These are phyloP conservation scores for Arachnomyces sp. DNA, from an alignment of 2,329 filamentous ascomycete species.

Conservation along the genomic window DNA sequence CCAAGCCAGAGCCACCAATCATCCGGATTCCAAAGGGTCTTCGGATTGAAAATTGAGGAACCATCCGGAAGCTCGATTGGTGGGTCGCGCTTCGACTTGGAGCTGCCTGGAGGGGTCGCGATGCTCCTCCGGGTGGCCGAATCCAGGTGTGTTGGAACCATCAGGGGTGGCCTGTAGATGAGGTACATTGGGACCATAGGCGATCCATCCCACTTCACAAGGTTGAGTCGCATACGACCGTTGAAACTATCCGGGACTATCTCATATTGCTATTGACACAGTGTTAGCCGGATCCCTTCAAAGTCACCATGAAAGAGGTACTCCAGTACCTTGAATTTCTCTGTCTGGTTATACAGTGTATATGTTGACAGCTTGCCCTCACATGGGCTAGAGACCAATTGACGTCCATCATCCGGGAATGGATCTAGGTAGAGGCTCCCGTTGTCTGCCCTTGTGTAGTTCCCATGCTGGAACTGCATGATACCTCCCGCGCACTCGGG, in stretches of 20 bases:
- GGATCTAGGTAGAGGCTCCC: slow-evolving; percentile 55
- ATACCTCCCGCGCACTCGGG: slow-evolving; percentile 58
- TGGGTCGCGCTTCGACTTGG: slow-evolving; percentile 23
- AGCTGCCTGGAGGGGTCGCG: slow-evolving; percentile 29
- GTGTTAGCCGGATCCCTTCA: neutral
- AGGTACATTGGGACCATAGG: slow-evolving; percentile 63
- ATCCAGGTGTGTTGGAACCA: slow-evolving; percentile 63
- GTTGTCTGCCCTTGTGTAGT: slow-evolving; percentile 48
- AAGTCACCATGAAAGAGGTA: neutral
- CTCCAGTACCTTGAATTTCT: slow-evolving; percentile 50
- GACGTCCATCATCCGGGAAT: slow-evolving; percentile 59
- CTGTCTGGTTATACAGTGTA: slow-evolving; percentile 59
- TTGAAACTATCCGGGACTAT: slow-evolving; percentile 53
- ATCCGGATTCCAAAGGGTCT: slow-evolving; percentile 9
- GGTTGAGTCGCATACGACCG: slow-evolving; percentile 55
- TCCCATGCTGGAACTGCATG: slow-evolving; percentile 68
- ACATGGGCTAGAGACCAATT: slow-evolving; percentile 60
- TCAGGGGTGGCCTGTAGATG: slow-evolving; percentile 54
- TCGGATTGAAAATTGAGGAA: too few species aligned
- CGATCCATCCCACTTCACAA: slow-evolving; percentile 56
- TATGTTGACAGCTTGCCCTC: slow-evolving; percentile 48
- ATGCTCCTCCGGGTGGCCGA: slow-evolving; percentile 32
- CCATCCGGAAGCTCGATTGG: slow-evolving; percentile 6
- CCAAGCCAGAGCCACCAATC: slow-evolving; percentile 44
- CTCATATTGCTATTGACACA: slow-evolving; percentile 28